Base-by-base conservation (phyloP, 805 yeast genomes). In the Torulaspora maleeae region DNA sequence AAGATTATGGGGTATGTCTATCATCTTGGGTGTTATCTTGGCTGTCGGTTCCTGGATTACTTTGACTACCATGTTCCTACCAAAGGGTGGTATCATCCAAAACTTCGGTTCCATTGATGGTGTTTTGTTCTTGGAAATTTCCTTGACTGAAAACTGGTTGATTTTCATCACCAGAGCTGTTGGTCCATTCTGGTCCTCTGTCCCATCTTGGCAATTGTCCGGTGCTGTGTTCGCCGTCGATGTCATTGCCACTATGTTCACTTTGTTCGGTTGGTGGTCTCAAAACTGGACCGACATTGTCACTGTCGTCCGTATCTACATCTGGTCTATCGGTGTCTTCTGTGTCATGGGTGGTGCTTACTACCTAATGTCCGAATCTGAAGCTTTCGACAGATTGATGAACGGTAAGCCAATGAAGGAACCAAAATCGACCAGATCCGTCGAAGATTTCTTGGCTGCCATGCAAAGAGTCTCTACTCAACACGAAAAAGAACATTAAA, bases 171-270 rank as follows among this genome's bases (percentile, higher is more conserved):
- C 96, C 65, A 83, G 96, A 79, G 95, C 96, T 68, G 85, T 80
- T 71, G 96, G 96, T 78, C 96, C 96, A 67, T 89, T 89, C 93
- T 89, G 96, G 96, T 85, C 96, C 50, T 87, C 96, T 38, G 64
- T 77, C 49, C 96, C 96, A 76, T 89, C 96, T 40, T 89, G 96
- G 96, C 95, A 88, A 78, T 81, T 88, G 75, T 60, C 93, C 62
- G 95, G 95, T 76, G 96, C 96, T 63, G 96, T 88, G 62, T 77
- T 86, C 68, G 73, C 73, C 67, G 96, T 88, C 68, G 96, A 88
- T 73, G 73, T 88, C 77, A 73, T 89, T 63, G 95, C 96, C 58
- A 89, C 96, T 53, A 78, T 86, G 80, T 89, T 88, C 82, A 75
- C 88, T 64, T 72, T 88, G 67, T 89, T 87, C 82, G 96, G 96